These are phyloP conservation scores for Panicum hallii DNA, from an alignment of 202 grass and related monocot genomes.

Conservation along the genomic window DNA sequence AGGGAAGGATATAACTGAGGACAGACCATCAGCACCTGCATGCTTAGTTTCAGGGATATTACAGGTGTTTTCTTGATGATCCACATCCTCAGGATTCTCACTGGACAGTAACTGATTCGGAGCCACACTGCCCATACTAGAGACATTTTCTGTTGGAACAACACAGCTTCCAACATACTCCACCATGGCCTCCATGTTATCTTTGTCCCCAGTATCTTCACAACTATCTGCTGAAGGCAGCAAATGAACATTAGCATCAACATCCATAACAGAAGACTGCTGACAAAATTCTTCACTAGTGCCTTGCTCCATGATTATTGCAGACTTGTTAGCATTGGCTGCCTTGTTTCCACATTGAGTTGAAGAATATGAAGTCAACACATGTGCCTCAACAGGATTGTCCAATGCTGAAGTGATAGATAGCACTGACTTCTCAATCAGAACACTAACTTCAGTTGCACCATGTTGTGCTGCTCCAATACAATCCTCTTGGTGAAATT, in stretches of 20 bases:
- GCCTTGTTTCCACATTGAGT: background rate
- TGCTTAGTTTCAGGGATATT: constrained; percentile 2
- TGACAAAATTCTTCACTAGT: constrained; percentile 16
- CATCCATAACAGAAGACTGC: background rate
- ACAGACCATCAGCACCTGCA: background rate
- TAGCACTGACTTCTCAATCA: background rate
- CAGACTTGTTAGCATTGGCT: background rate
- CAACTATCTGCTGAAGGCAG: constrained; percentile 17
- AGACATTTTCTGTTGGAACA: constrained; percentile 14
- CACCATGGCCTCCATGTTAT: background rate
- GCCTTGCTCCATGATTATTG: constrained; percentile 14
- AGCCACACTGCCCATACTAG: background rate
- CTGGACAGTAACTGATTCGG: background rate
- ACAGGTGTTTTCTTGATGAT: background rate
- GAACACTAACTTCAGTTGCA: background rate
- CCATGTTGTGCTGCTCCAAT: background rate
- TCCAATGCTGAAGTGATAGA: constrained; percentile 10
- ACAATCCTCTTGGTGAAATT: background rate
- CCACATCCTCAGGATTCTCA: background rate
- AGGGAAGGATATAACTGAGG: constrained; percentile 1
- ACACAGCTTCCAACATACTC: background rate
- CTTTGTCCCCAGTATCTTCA: constrained; percentile 1
- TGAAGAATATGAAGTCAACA: constrained; percentile 4
- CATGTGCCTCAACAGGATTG: constrained; percentile 3
- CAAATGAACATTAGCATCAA: background rate